Evolutionary conservation across 176 grass and related monocot species (phyloP).

Genomic region (Musa itinerans): DNA sequence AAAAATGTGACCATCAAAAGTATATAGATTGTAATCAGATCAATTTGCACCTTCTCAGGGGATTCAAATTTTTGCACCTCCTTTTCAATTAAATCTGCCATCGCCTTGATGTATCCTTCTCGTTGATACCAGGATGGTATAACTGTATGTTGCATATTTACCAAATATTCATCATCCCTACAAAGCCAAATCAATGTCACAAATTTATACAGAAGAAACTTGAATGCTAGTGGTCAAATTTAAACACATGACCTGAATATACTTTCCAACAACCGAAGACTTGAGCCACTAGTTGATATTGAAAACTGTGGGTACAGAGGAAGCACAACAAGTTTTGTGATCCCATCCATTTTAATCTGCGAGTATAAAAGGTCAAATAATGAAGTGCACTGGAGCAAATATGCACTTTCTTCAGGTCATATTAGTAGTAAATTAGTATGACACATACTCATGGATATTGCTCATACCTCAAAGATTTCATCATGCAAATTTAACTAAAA

Average conservation of each 20-base stretch:
- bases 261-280: slow-evolving; percentile 89
- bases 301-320: slow-evolving; percentile 99
- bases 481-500: no score
- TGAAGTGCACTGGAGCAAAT: background rate
- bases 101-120: slow-evolving; percentile 98
- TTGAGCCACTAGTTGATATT: slow-evolving; percentile 98
- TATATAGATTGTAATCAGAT: background rate
- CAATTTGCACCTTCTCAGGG: slow-evolving; percentile 48
- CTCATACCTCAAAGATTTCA: no score
- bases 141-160: slow-evolving; percentile 99
- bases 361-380: slow-evolving; percentile 21
- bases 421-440: no score
- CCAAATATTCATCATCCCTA: slow-evolving; percentile 95
- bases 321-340: slow-evolving; percentile 97
- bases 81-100: slow-evolving; percentile 89
- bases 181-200: slow-evolving; percentile 20
- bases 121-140: slow-evolving; percentile 99
- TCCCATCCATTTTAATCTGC: slow-evolving; percentile 87
- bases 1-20: background rate
- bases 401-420: background rate
- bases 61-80: slow-evolving; percentile 68
- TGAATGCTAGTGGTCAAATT: slow-evolving; percentile 9
- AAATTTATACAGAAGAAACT: slow-evolving; percentile 14
- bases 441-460: no score
- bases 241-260: slow-evolving; percentile 71